Conservation (phyloP, 768 basidiomycete genomes). For the Dioszegia aurantiaca region DNA sequence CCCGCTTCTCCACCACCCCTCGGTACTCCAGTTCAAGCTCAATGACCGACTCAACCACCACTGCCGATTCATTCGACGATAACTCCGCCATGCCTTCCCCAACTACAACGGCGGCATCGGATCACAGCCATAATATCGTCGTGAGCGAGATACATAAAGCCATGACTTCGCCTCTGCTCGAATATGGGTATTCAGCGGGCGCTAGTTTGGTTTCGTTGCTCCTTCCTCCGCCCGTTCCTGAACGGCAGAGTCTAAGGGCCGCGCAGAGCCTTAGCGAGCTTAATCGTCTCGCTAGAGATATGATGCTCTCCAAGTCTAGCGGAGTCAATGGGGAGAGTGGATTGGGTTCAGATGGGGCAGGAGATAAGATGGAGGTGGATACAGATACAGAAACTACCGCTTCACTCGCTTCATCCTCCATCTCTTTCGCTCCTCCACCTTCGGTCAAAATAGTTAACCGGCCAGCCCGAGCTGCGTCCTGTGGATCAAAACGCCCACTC, state of each 20-base stretch:
- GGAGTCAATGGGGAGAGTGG: background rate
- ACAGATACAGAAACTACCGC: background rate
- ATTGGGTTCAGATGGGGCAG: no score
- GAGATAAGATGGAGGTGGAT: slow-evolving; percentile 28
- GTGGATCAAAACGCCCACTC: slow-evolving; percentile 39
- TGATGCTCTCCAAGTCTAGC: slow-evolving; percentile 15
- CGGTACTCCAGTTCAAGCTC: slow-evolving; percentile 14
- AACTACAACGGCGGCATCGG: no score
- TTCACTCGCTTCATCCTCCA: background rate
- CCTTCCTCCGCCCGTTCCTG: slow-evolving; percentile 14
- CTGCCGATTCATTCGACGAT: background rate
- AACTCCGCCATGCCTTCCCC: no score
- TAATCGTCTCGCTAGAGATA: slow-evolving; percentile 23
- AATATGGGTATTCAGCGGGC: background rate
- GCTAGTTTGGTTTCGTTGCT: slow-evolving; percentile 12
- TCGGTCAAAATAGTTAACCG: slow-evolving; percentile 16
- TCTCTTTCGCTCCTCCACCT: background rate
- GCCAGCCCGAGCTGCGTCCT: slow-evolving; percentile 36
- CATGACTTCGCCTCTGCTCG: slow-evolving; percentile 35
- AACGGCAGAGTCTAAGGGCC: slow-evolving; percentile 14
- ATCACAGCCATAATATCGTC: background rate
- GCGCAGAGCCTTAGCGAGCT: slow-evolving; percentile 29
- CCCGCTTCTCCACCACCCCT: slow-evolving; percentile 20
- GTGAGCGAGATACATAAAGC: slow-evolving; percentile 34
- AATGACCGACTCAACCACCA: background rate